These are phyloP conservation scores for Sequoia sempervirens DNA, from an alignment of 75 land plant genomes.

Conservation along the genomic window DNA sequence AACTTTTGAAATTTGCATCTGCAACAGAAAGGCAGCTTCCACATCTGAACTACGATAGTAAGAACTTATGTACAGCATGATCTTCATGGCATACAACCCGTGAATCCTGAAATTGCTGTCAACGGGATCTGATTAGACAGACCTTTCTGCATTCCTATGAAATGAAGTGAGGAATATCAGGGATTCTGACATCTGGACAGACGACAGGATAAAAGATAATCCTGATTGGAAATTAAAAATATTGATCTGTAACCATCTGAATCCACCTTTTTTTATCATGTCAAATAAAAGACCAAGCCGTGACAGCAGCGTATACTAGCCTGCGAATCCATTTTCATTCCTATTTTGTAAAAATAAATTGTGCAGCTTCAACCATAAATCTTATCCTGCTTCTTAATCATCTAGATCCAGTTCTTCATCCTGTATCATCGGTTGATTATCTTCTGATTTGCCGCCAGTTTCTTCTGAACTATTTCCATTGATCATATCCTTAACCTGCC, in stretches of 20 bases:
- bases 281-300: neutral
- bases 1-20: constrained; percentile 1
- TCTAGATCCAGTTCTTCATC: constrained; percentile 11
- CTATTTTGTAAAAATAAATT: neutral
- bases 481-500: neutral
- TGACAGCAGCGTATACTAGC: neutral
- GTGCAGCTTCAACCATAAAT: neutral
- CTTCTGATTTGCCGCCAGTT: constrained; percentile 1
- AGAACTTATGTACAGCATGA: constrained; percentile 12
- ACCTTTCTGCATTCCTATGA: constrained; percentile 1
- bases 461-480: constrained; percentile 10
- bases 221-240: neutral
- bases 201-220: neutral
- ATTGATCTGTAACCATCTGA: neutral
- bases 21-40: neutral
- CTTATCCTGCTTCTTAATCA: constrained; percentile 3
- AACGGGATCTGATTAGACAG: neutral
- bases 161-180: neutral
- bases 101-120: neutral
- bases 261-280: neutral
- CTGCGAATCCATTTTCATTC: neutral
- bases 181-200: neutral
- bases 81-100: neutral
- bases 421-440: constrained; percentile 3
- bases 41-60: neutral